Evolutionary conservation across 768 basidiomycete genomes (phyloP).

Genomic region (Gloeophyllum trabeum): DNA sequence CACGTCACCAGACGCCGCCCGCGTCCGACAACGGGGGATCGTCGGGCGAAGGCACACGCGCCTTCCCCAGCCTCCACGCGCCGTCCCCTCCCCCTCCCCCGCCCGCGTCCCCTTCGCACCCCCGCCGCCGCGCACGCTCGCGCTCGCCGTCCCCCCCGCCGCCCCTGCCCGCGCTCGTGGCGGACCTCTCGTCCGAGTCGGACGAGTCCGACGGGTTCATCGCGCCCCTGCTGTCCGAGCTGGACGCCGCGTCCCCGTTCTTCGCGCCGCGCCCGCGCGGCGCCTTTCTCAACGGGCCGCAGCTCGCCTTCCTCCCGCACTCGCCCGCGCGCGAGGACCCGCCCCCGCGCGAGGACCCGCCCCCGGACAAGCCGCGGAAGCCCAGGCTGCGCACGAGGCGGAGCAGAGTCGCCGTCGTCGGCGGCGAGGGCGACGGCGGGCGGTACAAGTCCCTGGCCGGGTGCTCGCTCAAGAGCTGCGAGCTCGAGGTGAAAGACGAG

Average conservation of each 20-base stretch:
- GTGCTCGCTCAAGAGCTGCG: conserved; percentile 3
- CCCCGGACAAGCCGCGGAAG: not conserved
- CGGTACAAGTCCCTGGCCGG: not conserved
- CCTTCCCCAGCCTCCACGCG: conserved; percentile 14
- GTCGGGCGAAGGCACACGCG: no score
- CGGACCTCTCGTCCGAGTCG: conserved; percentile 50
- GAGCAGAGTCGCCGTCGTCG: no score
- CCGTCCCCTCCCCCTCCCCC: conserved; percentile 5
- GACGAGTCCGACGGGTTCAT: conserved; percentile 52
- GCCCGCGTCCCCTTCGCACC: no score
- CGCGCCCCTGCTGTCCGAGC: conserved; percentile 20
- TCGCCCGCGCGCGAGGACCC: not conserved
- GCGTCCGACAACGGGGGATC: no score
- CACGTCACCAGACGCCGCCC: no score
- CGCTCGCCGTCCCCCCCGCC: no score
- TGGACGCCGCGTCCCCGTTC: conserved; percentile 1
- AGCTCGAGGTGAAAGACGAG: conserved; percentile 7
- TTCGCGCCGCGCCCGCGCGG: conserved; percentile 3
- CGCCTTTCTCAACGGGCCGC: conserved; percentile 2
- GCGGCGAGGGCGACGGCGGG: not conserved
- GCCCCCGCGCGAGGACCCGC: not conserved
- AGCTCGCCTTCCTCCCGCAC: not conserved
- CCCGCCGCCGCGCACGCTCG: no score
- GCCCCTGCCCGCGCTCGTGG: conserved; percentile 42
- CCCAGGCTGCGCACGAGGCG: no score